phyloP scores from a whole-genome alignment of 1,284 basidiomycete genomes.

The Ganoderma boninense region DNA sequence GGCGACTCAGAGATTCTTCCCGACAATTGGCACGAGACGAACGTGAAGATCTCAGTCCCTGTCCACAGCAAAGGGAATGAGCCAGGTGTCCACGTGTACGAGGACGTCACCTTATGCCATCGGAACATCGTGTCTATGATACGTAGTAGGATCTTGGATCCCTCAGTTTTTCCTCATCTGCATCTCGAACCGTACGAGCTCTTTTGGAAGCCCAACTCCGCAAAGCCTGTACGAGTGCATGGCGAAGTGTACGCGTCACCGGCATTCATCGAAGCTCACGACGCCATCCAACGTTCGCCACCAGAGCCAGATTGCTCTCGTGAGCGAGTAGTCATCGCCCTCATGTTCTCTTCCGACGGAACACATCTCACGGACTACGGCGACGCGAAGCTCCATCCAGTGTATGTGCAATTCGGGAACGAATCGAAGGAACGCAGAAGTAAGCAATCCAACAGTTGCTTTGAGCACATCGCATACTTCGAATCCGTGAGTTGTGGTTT shows the following conservation, averaged over 20 bases:
- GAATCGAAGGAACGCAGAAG: too few species aligned
- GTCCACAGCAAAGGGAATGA: background rate
- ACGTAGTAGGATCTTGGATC: background rate
- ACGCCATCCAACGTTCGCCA: too few species aligned
- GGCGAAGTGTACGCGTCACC: too few species aligned
- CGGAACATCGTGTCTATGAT: background rate
- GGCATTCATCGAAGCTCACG: too few species aligned
- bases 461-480: background rate
- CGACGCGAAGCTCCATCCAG: too few species aligned
- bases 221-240: too few species aligned
- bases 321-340: too few species aligned
- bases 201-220: background rate
- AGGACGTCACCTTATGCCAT: background rate
- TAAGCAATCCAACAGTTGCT: background rate
- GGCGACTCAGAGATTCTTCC: background rate
- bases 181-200: background rate
- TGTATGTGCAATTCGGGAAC: too few species aligned
- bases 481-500: background rate
- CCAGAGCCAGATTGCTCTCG: too few species aligned
- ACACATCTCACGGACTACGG: too few species aligned
- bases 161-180: background rate
- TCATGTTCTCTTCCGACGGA: too few species aligned
- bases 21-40: background rate
- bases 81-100: background rate
- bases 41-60: background rate